Evolutionary conservation across 2,329 filamentous ascomycete genomes (phyloP), one percentile per base, ranked within the genome.

Genomic region (Paraconiothyrium sp.): DNA sequence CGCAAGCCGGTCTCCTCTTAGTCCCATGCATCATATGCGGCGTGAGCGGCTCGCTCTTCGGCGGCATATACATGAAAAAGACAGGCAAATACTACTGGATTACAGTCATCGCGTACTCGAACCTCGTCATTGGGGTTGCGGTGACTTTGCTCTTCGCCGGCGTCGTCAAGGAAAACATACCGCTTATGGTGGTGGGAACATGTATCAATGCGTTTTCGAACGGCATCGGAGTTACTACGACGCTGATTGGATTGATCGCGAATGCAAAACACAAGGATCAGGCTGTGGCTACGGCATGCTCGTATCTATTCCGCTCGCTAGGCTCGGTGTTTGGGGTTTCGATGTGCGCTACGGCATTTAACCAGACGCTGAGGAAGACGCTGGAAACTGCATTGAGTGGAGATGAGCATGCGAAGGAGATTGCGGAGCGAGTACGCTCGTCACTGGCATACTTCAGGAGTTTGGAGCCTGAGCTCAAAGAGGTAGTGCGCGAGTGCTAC

Each of bases 271-370:
- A 83, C 3, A 83, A 87, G 47, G 91, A 94, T 67, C 88, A 91
- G 63, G 91, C 92, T 1, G 86, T 94, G 1, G 90, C 89, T 4
- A 91, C 92, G 16, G 92, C 92, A 8, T 93, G 90, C 75, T 91
- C 89, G 22, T 94, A 94, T 78, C 86, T 94, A 27, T 94, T 94
- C 82, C 88, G 92, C 43, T 90, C 89, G 1, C 82, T 94, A 0
- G 92, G 88, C 11, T 85, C 84, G 16, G 86, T 88, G 10, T 84
- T 88, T 43, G 86, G 91, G 11, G 83, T 93, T 58, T 90, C 89
- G n/a, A 80, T 92, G 60, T 86, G 86, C 54, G 88, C 90, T 1
- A 91, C 90, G 1, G 84, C 92, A 8, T 85, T 93, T 49, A 92
- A 94, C 73, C 88, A 91, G 71, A 83, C 84, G 2, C 81, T 94